phyloP scores from a whole-genome alignment of 495 filamentous ascomycete species.

The Hypoxylon intermedium region DNA sequence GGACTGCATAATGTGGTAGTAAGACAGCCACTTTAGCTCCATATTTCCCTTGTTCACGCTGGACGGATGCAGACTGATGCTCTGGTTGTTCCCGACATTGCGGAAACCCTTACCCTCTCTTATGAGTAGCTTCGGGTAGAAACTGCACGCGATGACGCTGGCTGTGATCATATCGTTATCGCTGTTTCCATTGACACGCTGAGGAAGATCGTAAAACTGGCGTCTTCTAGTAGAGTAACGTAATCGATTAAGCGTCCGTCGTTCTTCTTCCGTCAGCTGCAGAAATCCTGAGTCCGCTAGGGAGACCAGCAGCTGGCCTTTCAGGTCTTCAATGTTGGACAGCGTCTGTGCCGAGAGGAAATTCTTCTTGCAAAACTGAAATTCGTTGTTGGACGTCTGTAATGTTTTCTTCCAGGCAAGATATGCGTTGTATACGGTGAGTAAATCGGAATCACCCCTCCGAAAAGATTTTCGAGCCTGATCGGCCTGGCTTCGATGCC shows the following conservation, averaged over 20 bases:
- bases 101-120: conserved; percentile 89
- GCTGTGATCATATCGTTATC: conserved; percentile 77
- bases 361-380: conserved; percentile 89
- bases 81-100: conserved; percentile 89
- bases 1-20: conserved; percentile 95
- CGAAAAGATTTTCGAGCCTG: conserved; percentile 77
- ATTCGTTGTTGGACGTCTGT: conserved; percentile 68
- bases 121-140: conserved; percentile 90
- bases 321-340: conserved; percentile 90
- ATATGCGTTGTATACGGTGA: conserved; percentile 94
- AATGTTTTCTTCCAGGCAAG: conserved; percentile 83
- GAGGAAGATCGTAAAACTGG: conserved; percentile 80
- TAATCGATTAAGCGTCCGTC: conserved; percentile 66
- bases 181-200: conserved; percentile 73
- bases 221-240: conserved; percentile 61
- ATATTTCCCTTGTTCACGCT: conserved; percentile 81
- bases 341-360: conserved; percentile 85
- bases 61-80: conserved; percentile 79
- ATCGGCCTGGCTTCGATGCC: conserved; percentile 80
- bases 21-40: conserved; percentile 80
- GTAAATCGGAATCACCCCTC: conserved; percentile 85
- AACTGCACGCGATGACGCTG: conserved; percentile 86
- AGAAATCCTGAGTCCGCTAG: conserved; percentile 84
- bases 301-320: conserved; percentile 82
- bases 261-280: conserved; percentile 71